Evolutionary conservation across 2,329 filamentous ascomycete species (phyloP), one percentile per base, ranked within the genome.

Genomic region (Daldinia sp.): DNA sequence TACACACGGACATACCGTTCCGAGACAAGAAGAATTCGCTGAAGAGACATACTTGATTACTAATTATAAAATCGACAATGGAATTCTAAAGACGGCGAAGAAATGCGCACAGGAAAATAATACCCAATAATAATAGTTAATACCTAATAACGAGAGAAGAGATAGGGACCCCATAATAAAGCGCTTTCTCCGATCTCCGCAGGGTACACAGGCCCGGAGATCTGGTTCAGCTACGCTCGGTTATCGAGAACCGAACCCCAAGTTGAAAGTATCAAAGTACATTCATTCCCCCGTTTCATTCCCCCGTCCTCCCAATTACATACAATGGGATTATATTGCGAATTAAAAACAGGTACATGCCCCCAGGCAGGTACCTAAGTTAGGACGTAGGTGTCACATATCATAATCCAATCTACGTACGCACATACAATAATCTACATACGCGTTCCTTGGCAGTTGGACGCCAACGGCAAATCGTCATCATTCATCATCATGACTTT

Each of bases 201-300:
- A 56, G 21, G 49, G 37, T 53, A 61, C 52, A 57, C 43, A 35
- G 66, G 66, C 72, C 72, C 72, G 61, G 64, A 71, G 71, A 74
- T 74, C 72, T 73, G 72, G 71, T 68, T 72, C 70, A 69, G 63
- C 70, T 69, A 65, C 65, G 32, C 64, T 71, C 72, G 71, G 71
- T 64, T 74, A 74, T 74, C 72, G 64, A 68, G 58, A 71, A 68
- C 62, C 49, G 47, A 49, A 21, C 39, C 39, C 11, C 10, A 41
- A 41, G 37, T 35, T 35, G n/a, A n/a, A 27, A 1, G 27, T 51
- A 55, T 58, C 15, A 48, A 15, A 7, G 8, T 8, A 21, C 25
- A 50, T 34, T 15, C 29, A 32, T 50, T 13, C 47, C 29, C 27
- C 19, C 21, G 3, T 15, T 32, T 34, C 9, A 8, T 30, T 25